A percentile compares a stretch with the other conserved stretches of the same genome.
These are phyloP conservation scores for Nakazawaea pomicola DNA, from an alignment of 805 yeast genomes.

Conservation along the genomic window DNA sequence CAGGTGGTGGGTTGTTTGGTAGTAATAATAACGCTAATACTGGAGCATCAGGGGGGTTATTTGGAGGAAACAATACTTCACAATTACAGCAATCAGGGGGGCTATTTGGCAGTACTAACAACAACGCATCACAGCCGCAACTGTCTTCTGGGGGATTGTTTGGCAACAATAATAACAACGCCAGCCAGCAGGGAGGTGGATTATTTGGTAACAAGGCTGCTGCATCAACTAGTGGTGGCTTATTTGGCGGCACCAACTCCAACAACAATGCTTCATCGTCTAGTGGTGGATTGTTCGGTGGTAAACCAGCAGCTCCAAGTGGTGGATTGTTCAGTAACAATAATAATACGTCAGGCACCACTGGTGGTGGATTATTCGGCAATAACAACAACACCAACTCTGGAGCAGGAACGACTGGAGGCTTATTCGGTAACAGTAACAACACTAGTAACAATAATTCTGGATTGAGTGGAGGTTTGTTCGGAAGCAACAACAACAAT, in stretches of 20 bases:
- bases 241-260: conserved; percentile 18
- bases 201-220: conserved; percentile 22
- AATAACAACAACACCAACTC: too few relatives aligned
- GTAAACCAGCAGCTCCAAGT: not conserved
- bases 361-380: conserved; percentile 23
- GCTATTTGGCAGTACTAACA: conserved; percentile 22
- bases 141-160: conserved; percentile 25
- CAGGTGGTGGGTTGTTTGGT: conserved; percentile 18
- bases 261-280: conserved; percentile 15
- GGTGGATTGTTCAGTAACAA: conserved; percentile 14
- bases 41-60: conserved; percentile 21
- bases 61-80: conserved; percentile 33
- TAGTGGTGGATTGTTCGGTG: conserved; percentile 26
- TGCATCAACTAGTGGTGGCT: conserved; percentile 15
- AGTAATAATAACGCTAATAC: conserved; percentile 18
- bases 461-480: conserved; percentile 17
- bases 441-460: conserved; percentile 17
- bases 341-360: conserved; percentile 12
- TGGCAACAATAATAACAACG: conserved; percentile 20
- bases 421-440: conserved; percentile 32
- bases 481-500: conserved; percentile 22
- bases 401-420: conserved; percentile 24
- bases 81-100: conserved; percentile 11
- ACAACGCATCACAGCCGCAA: conserved; percentile 13
- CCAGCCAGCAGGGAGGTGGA: conserved; percentile 26